Conservation (phyloP, 2,329 filamentous ascomycete species). For the Huntiella moniliformis region DNA sequence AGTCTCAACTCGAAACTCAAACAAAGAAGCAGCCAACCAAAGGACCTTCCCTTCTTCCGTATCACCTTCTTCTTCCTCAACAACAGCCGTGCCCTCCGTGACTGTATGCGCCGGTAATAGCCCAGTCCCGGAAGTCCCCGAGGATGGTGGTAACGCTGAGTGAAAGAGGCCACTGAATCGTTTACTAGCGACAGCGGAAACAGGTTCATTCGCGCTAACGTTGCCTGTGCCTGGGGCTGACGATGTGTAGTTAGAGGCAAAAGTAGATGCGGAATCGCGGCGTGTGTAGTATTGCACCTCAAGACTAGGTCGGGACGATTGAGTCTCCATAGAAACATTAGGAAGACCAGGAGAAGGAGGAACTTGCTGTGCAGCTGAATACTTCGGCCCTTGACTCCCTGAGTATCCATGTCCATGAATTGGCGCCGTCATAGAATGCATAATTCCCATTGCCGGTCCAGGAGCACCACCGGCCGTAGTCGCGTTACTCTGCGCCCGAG, state of each 20-base stretch:
- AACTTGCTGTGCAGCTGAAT: conserved; percentile 11
- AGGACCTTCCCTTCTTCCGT: conserved; percentile 30
- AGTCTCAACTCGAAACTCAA: conserved; percentile 92
- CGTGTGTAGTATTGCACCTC: conserved; percentile 28
- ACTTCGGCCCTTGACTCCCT: conserved; percentile 4
- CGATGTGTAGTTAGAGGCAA: conserved; percentile 28
- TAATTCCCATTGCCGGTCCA: background rate
- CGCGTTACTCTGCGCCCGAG: conserved; percentile 13
- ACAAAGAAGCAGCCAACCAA: conserved; percentile 83
- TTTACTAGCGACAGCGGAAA: background rate
- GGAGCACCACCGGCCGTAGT: too few relatives aligned
- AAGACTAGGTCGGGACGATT: conserved; percentile 28
- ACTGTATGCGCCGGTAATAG: too few relatives aligned
- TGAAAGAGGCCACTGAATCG: conserved; percentile 60
- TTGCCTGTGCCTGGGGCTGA: conserved; percentile 10
- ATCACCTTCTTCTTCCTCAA: background rate
- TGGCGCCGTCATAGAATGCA: conserved; percentile 8
- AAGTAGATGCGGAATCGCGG: conserved; percentile 37
- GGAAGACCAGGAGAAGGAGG: conserved; percentile 4
- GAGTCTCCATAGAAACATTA: conserved; percentile 21
- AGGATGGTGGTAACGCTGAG: conserved; percentile 51
- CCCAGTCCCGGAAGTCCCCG: background rate
- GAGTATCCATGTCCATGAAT: background rate
- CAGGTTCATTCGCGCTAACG: conserved; percentile 22
- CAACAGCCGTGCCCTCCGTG: background rate